Evolutionary conservation across 352 stramenopile genomes (phyloP).

Genomic region (Pythium phragmitis): DNA sequence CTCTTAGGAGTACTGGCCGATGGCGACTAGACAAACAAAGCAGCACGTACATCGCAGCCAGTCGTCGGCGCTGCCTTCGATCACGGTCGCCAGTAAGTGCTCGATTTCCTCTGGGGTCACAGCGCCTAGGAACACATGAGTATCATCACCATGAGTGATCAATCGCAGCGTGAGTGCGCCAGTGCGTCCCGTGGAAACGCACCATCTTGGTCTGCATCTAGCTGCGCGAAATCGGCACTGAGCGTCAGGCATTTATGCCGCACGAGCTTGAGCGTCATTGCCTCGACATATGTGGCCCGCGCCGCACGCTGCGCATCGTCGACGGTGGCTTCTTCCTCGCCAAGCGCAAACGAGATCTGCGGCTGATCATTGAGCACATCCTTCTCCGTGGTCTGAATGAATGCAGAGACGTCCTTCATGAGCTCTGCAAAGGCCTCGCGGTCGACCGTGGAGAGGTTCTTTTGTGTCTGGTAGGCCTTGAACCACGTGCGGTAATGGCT

Average conservation of each 20-base stretch:
- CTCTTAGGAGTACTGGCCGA: not conserved
- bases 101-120: slow-evolving; percentile 43
- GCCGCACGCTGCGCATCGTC: slow-evolving; percentile 18
- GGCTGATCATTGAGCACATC: slow-evolving; percentile 35
- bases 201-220: slow-evolving; percentile 74
- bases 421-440: slow-evolving; percentile 45
- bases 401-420: slow-evolving; percentile 41
- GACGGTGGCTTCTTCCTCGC: slow-evolving; percentile 31
- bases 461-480: slow-evolving; percentile 18
- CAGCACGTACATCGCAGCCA: slow-evolving; percentile 18
- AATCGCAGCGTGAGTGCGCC: not conserved
- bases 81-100: slow-evolving; percentile 35
- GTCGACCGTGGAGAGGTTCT: slow-evolving; percentile 17
- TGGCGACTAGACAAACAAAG: not conserved
- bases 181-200: not conserved
- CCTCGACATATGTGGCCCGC: slow-evolving; percentile 46
- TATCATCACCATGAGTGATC: not conserved
- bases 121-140: slow-evolving; percentile 28
- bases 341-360: slow-evolving; percentile 38
- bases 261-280: slow-evolving; percentile 58
- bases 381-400: slow-evolving; percentile 46
- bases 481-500: slow-evolving; percentile 20
- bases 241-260: slow-evolving; percentile 54
- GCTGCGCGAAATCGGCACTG: slow-evolving; percentile 41
- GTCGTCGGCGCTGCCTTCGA: slow-evolving; percentile 14